Conservation (phyloP, 495 filamentous ascomycete species). For the Tuber borchii region DNA sequence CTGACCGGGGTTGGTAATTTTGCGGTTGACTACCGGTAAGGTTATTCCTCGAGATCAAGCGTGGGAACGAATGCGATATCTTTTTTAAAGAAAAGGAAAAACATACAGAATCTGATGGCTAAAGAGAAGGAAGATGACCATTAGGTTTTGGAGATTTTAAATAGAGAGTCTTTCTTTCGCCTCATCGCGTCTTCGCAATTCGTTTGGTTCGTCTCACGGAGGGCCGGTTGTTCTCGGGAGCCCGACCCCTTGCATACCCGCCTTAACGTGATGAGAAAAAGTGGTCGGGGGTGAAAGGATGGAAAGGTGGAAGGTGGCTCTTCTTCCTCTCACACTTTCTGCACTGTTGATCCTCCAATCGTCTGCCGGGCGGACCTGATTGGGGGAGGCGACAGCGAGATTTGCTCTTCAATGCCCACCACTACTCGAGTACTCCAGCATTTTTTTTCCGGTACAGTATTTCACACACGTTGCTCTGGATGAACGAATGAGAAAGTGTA, state of each 20-base stretch:
- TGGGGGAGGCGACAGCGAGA: not conserved
- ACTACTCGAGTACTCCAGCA: not conserved
- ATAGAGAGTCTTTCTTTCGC: slow-evolving; percentile 6
- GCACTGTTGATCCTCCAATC: not conserved
- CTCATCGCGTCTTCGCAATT: not conserved
- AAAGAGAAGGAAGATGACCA: not conserved
- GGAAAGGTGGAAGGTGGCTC: not conserved
- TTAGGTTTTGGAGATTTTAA: not conserved
- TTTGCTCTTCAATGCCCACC: not conserved
- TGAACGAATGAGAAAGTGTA: not conserved
- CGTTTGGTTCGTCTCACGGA: not conserved
- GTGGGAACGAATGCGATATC: not conserved
- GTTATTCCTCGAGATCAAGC: not conserved
- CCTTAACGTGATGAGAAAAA: not conserved
- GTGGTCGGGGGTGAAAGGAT: not conserved
- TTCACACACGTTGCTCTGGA: not conserved
- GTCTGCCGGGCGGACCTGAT: not conserved
- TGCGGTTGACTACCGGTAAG: not conserved
- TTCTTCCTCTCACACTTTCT: not conserved
- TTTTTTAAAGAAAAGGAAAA: not conserved
- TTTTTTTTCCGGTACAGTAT: not conserved
- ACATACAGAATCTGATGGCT: not conserved
- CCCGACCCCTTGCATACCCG: not conserved
- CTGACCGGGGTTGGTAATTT: not conserved
- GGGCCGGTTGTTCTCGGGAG: not conserved